Evolutionary conservation across 768 basidiomycete genomes (phyloP).

Genomic region (Rhizopogon rudus): DNA sequence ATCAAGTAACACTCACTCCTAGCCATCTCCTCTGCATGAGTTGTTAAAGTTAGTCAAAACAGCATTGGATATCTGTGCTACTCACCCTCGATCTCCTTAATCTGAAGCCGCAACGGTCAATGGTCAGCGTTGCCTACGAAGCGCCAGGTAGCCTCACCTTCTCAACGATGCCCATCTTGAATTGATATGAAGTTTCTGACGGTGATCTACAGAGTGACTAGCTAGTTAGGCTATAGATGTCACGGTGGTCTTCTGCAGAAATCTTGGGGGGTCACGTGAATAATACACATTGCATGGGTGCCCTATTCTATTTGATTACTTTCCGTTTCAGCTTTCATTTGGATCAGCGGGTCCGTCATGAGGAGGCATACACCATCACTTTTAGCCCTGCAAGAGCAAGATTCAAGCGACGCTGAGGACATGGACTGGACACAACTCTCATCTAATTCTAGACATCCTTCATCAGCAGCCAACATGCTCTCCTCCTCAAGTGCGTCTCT

Average conservation of each 20-base stretch:
- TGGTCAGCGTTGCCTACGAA: neutral
- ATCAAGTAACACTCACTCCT: conserved; percentile 60
- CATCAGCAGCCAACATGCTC: conserved; percentile 5
- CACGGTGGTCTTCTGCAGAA: neutral
- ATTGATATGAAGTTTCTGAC: neutral
- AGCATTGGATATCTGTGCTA: conserved; percentile 1
- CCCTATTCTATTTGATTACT: neutral
- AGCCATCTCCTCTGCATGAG: conserved; percentile 85
- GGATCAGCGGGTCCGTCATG: neutral
- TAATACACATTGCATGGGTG: neutral
- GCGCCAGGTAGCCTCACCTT: conserved; percentile 49
- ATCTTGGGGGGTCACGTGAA: neutral
- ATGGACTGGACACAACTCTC: conserved; percentile 39
- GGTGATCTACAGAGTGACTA: neutral
- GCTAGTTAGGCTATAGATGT: neutral
- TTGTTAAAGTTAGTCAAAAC: neutral
- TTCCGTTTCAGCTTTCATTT: neutral
- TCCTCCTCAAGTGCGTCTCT: conserved; percentile 26
- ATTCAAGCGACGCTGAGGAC: conserved; percentile 45
- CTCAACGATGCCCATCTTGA: conserved; percentile 88
- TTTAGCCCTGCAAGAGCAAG: conserved; percentile 59
- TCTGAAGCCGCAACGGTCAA: conserved; percentile 41
- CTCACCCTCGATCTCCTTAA: conserved; percentile 94
- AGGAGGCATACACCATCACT: conserved; percentile 61
- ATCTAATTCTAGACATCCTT: conserved; percentile 15